Evolutionary conservation across 768 basidiomycete genomes (phyloP), one percentile per base, ranked within the genome.

Genomic region (Boletellus ananas): DNA sequence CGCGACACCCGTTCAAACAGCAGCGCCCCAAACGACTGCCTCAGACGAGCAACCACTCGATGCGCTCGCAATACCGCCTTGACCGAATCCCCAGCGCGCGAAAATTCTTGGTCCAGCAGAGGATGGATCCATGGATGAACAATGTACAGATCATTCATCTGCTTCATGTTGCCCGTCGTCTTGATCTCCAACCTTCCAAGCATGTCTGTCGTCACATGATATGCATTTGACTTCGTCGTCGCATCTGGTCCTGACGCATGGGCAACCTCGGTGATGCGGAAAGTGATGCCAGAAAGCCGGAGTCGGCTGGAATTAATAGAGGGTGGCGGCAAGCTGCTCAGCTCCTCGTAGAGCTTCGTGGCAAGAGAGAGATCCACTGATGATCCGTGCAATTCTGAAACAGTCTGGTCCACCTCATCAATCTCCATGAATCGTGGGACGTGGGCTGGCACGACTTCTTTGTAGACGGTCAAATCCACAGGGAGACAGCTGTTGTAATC

Each of bases 61-160:
- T 38, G 45, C 5, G 47, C 51, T 2, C 11, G 35, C 2, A 39
- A 38, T 6, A 23, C 6, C 1, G 16, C 34, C 23, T 12, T 12
- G 31, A 54, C 42, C 0, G 42, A 20, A 16, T 16, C 14, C 1
- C 4, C 29, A 3, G 43, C 33, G 1, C 20, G 3, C 5, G 7
- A 10, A 23, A 36, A 45, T 11, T 52, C 51, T 10, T 45, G 46
- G 10, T 51, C 52, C 21, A 50, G 50, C 3, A 57, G 21, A 0
- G 49, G 23, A 2, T 37, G 29, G 47, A 59, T 53, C 55, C 54
- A 60, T 2, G 59, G 59, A 44, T 59, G 49, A 12, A 49, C n/a
- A 18, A 57, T 43, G 25, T 16, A 41, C 5, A 51, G 23, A 10
- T 41, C 39, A 0, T 49, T 36, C 21, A 35, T 34, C 20, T 14